Percentiles rank a stretch among this genome's conserved stretches.
These are phyloP conservation scores for Colletotrichum trifolii DNA, from an alignment of 2,329 filamentous ascomycete genomes.

Conservation along the genomic window DNA sequence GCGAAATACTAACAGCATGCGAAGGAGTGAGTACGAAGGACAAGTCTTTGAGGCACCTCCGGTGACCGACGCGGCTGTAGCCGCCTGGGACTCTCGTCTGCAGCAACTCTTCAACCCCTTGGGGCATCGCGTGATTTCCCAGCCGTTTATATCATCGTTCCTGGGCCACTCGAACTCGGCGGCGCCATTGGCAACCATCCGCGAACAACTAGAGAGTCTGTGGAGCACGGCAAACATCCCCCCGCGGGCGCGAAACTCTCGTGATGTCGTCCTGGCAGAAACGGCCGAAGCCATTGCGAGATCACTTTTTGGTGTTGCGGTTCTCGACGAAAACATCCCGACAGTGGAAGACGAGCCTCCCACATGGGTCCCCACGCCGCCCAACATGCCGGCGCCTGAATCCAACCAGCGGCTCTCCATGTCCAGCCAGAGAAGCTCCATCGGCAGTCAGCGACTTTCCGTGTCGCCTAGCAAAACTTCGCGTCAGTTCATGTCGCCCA, in stretches of 20 bases:
- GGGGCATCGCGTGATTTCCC: slow-evolving; percentile 29
- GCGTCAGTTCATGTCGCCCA: slow-evolving; percentile 11
- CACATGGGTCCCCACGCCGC: slow-evolving; percentile 31
- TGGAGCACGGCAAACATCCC: slow-evolving; percentile 20
- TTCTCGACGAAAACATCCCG: slow-evolving; percentile 30
- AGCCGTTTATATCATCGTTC: slow-evolving; percentile 19
- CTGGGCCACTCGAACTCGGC: slow-evolving; percentile 2
- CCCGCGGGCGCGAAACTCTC: slow-evolving; percentile 19
- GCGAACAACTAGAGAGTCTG: slow-evolving; percentile 23
- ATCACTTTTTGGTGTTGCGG: slow-evolving; percentile 29
- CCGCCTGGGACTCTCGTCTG: slow-evolving; percentile 33
- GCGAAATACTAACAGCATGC: neutral
- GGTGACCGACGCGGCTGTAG: slow-evolving; percentile 14
- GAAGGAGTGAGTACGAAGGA: slow-evolving; percentile 29
- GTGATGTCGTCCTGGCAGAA: slow-evolving; percentile 32
- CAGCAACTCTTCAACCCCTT: slow-evolving; percentile 16
- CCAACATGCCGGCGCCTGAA: neutral
- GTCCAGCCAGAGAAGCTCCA: slow-evolving; percentile 10
- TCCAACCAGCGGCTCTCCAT: slow-evolving; percentile 16
- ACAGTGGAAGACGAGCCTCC: slow-evolving; percentile 10
- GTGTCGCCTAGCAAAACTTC: slow-evolving; percentile 16
- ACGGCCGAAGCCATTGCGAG: slow-evolving; percentile 34
- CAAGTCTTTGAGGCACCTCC: slow-evolving; percentile 35
- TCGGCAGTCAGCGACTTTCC: slow-evolving; percentile 14
- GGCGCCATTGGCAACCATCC: slow-evolving; percentile 25